These are phyloP conservation scores for Zygoascus biomembranicola DNA, from an alignment of 805 yeast genomes.

Conservation along the genomic window DNA sequence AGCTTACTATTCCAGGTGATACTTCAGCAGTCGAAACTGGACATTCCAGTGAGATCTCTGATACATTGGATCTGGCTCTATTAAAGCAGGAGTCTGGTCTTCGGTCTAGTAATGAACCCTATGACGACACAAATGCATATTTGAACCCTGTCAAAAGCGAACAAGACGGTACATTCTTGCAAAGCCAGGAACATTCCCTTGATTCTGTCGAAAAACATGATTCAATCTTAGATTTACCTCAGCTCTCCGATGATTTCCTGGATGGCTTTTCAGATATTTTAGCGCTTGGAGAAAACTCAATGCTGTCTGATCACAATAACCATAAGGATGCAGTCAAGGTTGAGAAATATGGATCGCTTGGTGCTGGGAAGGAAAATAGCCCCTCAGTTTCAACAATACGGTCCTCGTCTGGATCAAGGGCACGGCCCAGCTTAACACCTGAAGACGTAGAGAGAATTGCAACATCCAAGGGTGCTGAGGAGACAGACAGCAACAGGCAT, in stretches of 20 bases:
- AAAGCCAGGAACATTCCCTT: background rate
- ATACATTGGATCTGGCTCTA: background rate
- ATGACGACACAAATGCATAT: background rate
- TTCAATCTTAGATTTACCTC: background rate
- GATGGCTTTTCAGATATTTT: background rate
- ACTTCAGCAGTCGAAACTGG: background rate
- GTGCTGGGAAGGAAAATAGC: background rate
- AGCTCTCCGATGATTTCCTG: background rate
- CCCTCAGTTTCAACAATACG: slow-evolving; percentile 12
- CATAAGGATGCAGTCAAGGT: background rate
- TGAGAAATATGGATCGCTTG: background rate
- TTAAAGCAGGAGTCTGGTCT: background rate
- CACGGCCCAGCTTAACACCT: slow-evolving; percentile 17
- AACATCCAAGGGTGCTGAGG: slow-evolving; percentile 2
- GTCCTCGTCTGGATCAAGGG: slow-evolving; percentile 14
- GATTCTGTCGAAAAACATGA: background rate
- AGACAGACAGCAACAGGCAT: background rate
- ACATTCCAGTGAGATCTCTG: background rate
- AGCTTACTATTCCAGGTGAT: background rate
- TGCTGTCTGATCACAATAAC: background rate
- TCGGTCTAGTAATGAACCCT: background rate
- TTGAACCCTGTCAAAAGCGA: background rate
- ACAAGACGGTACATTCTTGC: background rate
- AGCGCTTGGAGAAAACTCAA: background rate
- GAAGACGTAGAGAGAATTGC: slow-evolving; percentile 12